Evolutionary conservation across 495 filamentous ascomycete genomes (phyloP).

Genomic region (Trichoderma virens): DNA sequence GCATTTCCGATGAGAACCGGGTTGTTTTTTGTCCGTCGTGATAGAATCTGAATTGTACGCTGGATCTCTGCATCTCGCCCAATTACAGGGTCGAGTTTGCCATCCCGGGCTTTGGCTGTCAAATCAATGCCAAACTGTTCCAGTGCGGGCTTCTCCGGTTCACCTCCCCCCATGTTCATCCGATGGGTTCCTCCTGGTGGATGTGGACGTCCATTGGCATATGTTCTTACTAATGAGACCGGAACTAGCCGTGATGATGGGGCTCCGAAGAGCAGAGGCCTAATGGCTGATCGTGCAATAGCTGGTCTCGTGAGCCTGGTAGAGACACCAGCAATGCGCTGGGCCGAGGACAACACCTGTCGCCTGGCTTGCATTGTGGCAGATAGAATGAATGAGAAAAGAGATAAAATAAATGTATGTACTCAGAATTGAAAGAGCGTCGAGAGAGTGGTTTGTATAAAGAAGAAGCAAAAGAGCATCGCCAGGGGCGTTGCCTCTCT

Average conservation of each 20-base stretch:
- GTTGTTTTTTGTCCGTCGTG: constrained; percentile 92
- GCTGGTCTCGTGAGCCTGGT: not conserved
- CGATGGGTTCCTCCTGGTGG: constrained; percentile 87
- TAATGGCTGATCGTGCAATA: not conserved
- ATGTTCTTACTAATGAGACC: constrained; percentile 24
- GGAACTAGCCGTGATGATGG: not conserved
- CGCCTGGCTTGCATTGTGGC: constrained; percentile 11
- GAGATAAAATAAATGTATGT: not conserved
- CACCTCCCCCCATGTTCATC: constrained; percentile 71
- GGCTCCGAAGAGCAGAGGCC: not conserved
- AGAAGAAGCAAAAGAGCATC: not conserved
- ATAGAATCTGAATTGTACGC: constrained; percentile 88
- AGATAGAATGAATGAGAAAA: not conserved
- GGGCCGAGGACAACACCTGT: constrained; percentile 9
- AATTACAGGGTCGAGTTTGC: constrained; percentile 93
- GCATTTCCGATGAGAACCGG: constrained; percentile 88
- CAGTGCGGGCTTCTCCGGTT: constrained; percentile 73
- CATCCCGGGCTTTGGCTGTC: constrained; percentile 74
- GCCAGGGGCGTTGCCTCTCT: not conserved
- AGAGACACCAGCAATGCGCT: not conserved
- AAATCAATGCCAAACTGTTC: constrained; percentile 90
- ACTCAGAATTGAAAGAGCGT: not conserved
- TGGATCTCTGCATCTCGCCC: constrained; percentile 87
- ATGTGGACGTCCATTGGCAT: constrained; percentile 72
- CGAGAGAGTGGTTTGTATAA: not conserved